phyloP scores from a whole-genome alignment of 148 eudicot species.

The Rhododendron simsii region DNA sequence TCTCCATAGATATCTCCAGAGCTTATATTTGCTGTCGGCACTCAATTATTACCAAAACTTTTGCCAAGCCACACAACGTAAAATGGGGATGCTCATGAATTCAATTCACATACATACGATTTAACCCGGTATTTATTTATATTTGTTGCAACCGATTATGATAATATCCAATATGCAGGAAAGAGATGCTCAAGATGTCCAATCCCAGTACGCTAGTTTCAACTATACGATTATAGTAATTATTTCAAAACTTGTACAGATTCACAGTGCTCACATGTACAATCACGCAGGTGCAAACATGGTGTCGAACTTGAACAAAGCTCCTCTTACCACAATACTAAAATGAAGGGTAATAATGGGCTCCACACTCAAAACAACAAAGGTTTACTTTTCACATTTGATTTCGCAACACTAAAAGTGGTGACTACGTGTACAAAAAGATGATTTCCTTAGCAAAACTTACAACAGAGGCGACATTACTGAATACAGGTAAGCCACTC shows the following conservation, averaged over 20 bases:
- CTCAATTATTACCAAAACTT: not conserved
- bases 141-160: not conserved
- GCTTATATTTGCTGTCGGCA: not conserved
- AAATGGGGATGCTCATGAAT: not conserved
- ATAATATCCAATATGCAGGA: not conserved
- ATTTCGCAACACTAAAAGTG: not conserved
- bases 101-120: not conserved
- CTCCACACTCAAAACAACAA: not conserved
- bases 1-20: not conserved
- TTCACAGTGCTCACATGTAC: not conserved
- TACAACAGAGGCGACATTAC: constrained; percentile 63
- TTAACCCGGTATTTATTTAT: not conserved
- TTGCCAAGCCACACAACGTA: not conserved
- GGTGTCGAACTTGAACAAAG: not conserved
- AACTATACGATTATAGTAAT: not conserved
- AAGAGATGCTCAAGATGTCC: not conserved
- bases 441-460: constrained; percentile 28
- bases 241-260: not conserved
- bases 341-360: not conserved
- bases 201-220: not conserved
- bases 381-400: not conserved
- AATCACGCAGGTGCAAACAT: not conserved
- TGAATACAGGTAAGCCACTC: constrained; percentile 65
- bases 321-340: not conserved
- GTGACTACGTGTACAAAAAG: not conserved